These are phyloP conservation scores for Hydnomerulius pinastri DNA, from an alignment of 768 basidiomycete species.

Conservation along the genomic window DNA sequence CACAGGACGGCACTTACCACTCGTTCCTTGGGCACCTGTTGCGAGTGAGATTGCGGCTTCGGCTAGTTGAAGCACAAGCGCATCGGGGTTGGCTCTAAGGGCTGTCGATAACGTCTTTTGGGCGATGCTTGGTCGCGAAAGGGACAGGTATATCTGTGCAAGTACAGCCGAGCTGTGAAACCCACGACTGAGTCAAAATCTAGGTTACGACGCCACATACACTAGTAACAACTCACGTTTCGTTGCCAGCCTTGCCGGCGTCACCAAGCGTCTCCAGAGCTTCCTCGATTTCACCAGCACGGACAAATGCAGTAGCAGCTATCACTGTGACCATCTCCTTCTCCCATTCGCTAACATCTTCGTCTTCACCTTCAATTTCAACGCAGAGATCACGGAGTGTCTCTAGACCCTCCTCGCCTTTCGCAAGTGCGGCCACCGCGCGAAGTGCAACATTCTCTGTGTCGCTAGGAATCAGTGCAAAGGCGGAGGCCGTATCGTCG, in stretches of 20 bases:
- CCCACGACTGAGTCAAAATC: not conserved
- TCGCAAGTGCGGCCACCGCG: slow-evolving; percentile 74
- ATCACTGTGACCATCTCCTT: slow-evolving; percentile 75
- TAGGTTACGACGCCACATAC: not conserved
- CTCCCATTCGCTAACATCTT: slow-evolving; percentile 64
- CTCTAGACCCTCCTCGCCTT: slow-evolving; percentile 64
- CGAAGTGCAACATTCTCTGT: slow-evolving; percentile 68
- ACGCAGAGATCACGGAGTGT: slow-evolving; percentile 83
- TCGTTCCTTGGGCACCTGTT: slow-evolving; percentile 71
- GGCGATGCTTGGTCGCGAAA: slow-evolving; percentile 84
- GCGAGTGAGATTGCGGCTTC: slow-evolving; percentile 81
- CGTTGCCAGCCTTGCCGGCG: slow-evolving; percentile 72
- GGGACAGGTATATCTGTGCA: slow-evolving; percentile 88
- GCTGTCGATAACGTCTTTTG: slow-evolving; percentile 83
- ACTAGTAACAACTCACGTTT: slow-evolving; percentile 62
- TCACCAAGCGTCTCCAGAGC: slow-evolving; percentile 85
- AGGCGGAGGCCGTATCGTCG: slow-evolving; percentile 55
- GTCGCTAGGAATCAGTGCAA: slow-evolving; percentile 55
- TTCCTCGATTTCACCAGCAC: slow-evolving; percentile 87
- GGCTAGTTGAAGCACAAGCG: slow-evolving; percentile 84
- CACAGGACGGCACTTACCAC: slow-evolving; percentile 34
- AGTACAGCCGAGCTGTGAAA: slow-evolving; percentile 70
- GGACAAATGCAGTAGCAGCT: slow-evolving; percentile 84
- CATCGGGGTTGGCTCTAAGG: slow-evolving; percentile 86
- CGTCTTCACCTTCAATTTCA: slow-evolving; percentile 83